These are phyloP conservation scores for Suillus subaureus DNA, from an alignment of 768 basidiomycete species.

Conservation along the genomic window DNA sequence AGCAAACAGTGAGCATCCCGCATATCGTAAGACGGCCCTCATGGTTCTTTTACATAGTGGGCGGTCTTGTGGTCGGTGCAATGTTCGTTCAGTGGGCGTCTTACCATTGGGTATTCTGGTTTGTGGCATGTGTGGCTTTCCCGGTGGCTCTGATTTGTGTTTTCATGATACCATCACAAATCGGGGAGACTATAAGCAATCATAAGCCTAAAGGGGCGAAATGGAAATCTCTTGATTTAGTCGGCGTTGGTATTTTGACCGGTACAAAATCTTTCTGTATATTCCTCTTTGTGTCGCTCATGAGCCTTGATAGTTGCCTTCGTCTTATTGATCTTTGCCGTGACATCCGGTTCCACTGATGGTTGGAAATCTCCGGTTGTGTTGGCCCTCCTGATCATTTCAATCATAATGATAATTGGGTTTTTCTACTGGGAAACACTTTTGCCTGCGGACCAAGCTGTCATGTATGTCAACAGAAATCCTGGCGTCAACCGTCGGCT, in stretches of 20 bases:
- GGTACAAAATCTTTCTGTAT: conserved; percentile 22
- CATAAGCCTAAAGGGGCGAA: conserved; percentile 12
- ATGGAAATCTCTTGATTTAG: conserved; percentile 38
- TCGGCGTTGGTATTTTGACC: conserved; percentile 41
- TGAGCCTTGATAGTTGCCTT: conserved; percentile 25
- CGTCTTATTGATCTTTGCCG: conserved; percentile 40
- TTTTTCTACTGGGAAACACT: conserved; percentile 57
- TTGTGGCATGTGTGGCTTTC: conserved; percentile 41
- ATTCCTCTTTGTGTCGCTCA: not conserved
- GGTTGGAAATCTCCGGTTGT: conserved; percentile 53
- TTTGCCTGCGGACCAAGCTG: conserved; percentile 42
- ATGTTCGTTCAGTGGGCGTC: conserved; percentile 41
- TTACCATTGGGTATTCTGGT: conserved; percentile 56
- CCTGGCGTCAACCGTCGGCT: not conserved
- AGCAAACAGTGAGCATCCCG: conserved; percentile 39
- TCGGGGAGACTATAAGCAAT: conserved; percentile 5
- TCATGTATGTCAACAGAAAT: conserved; percentile 35
- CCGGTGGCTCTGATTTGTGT: conserved; percentile 33
- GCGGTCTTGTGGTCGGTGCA: conserved; percentile 47
- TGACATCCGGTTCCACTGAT: conserved; percentile 46
- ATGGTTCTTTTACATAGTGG: conserved; percentile 27
- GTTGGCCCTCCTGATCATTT: conserved; percentile 47
- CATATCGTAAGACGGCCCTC: not conserved
- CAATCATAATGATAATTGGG: conserved; percentile 37
- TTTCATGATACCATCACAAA: conserved; percentile 37